Percentiles rank a stretch among this genome's conserved stretches.
phyloP scores from a whole-genome alignment of 1,284 basidiomycete species.

The Cryptococcus amylolentus region DNA sequence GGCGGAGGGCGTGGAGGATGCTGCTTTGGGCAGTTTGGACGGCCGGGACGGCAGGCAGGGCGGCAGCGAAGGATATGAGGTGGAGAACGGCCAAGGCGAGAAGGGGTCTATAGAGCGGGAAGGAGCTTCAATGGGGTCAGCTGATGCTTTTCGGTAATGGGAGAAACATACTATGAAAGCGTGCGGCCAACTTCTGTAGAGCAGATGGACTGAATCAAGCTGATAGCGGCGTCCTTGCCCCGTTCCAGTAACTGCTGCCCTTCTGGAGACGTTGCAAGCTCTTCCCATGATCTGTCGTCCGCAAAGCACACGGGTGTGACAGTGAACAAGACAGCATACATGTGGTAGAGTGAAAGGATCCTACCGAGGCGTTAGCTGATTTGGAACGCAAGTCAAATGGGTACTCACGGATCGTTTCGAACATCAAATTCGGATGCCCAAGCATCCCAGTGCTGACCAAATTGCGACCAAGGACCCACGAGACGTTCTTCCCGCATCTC shows the following conservation, averaged over 20 bases:
- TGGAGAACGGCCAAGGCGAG: constrained; percentile 42
- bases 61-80: constrained; percentile 25
- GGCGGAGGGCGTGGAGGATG: constrained; percentile 35
- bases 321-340: constrained; percentile 43
- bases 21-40: constrained; percentile 27
- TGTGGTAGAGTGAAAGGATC: constrained; percentile 43
- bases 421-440: constrained; percentile 37
- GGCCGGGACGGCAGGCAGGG: constrained; percentile 15
- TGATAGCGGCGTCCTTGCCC: constrained; percentile 44
- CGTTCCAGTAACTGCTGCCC: constrained; percentile 42
- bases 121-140: constrained; percentile 23
- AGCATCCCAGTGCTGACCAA: constrained; percentile 30
- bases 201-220: constrained; percentile 39
- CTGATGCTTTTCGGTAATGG: neutral
- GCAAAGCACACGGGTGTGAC: constrained; percentile 38
- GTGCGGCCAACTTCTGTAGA: constrained; percentile 46
- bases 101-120: constrained; percentile 42
- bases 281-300: constrained; percentile 34
- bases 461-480: constrained; percentile 36
- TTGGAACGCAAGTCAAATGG: neutral
- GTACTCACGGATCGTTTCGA: constrained; percentile 33
- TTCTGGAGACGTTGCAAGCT: constrained; percentile 32
- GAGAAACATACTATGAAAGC: constrained; percentile 34
- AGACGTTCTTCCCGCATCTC: constrained; percentile 5
- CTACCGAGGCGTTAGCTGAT: constrained; percentile 11